Evolutionary conservation across 2,329 filamentous ascomycete genomes (phyloP).

Genomic region (Penicillium expansum): DNA sequence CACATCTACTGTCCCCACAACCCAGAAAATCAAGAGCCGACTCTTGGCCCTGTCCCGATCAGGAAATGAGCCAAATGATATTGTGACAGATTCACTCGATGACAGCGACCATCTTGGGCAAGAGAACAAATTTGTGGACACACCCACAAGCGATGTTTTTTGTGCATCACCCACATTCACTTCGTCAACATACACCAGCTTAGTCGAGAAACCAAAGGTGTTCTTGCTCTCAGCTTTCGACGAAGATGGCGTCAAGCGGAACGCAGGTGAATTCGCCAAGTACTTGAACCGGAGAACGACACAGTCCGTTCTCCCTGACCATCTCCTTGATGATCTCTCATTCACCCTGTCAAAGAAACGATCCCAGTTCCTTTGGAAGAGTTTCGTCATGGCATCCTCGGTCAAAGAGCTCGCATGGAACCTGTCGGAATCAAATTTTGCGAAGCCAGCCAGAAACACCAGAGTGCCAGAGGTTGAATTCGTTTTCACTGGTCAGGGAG

Average conservation of each 20-base stretch:
- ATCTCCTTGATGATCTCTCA: conserved; percentile 22
- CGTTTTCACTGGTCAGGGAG: conserved; percentile 42
- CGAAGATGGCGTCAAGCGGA: conserved; percentile 24
- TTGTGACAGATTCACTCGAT: neutral
- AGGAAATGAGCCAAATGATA: neutral
- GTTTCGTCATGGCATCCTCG: conserved; percentile 15
- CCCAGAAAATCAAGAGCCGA: neutral
- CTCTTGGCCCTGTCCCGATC: neutral
- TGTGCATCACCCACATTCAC: conserved; percentile 5
- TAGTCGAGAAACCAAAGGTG: conserved; percentile 7
- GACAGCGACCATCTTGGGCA: conserved; percentile 12
- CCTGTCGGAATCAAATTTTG: conserved; percentile 15
- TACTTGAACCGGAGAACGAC: conserved; percentile 14
- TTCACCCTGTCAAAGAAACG: conserved; percentile 23
- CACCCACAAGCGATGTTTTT: conserved; percentile 12
- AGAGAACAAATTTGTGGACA: conserved; percentile 9
- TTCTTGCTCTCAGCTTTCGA: conserved; percentile 24
- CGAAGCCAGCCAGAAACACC: conserved; percentile 7
- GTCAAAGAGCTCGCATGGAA: conserved; percentile 15
- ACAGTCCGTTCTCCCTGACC: neutral
- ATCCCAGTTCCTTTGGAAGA: conserved; percentile 19
- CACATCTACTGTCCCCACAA: neutral
- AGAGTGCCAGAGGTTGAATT: conserved; percentile 26
- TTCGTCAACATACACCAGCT: neutral
- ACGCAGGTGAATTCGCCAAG: conserved; percentile 11